phyloP scores from a whole-genome alignment of 148 eudicot species.

The Silene latifolia region DNA sequence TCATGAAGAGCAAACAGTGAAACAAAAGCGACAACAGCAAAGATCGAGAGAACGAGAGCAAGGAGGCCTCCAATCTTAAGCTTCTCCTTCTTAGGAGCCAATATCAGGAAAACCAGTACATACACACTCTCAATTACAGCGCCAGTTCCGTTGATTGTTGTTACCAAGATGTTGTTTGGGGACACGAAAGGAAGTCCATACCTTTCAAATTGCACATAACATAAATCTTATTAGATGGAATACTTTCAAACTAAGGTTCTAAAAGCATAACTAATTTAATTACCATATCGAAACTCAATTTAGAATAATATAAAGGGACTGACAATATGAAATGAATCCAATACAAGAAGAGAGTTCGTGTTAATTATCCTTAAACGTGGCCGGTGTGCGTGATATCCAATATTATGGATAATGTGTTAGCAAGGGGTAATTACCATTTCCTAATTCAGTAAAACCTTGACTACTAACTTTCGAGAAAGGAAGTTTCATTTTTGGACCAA shows the following conservation, averaged over 20 bases:
- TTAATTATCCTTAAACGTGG: background rate
- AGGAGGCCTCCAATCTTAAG: constrained; percentile 53
- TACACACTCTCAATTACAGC: constrained; percentile 66
- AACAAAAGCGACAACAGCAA: constrained; percentile 46
- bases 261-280: too few relatives aligned
- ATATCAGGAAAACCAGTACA: constrained; percentile 52
- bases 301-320: background rate
- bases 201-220: constrained; percentile 40
- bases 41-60: constrained; percentile 34
- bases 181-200: constrained; percentile 78
- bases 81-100: constrained; percentile 74
- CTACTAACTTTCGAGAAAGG: background rate
- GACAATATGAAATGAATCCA: background rate
- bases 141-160: constrained; percentile 65
- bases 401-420: background rate
- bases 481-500: background rate
- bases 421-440: background rate
- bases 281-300: background rate
- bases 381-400: background rate
- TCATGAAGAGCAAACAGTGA: constrained; percentile 68
- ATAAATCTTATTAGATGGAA: too few relatives aligned
- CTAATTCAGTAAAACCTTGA: constrained; percentile 2
- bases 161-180: constrained; percentile 57
- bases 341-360: background rate
- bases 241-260: too few relatives aligned